Percentiles rank a stretch among this genome's conserved stretches.
Conservation (phyloP, 2,329 filamentous ascomycete genomes). For the Clarireedia sp. region DNA sequence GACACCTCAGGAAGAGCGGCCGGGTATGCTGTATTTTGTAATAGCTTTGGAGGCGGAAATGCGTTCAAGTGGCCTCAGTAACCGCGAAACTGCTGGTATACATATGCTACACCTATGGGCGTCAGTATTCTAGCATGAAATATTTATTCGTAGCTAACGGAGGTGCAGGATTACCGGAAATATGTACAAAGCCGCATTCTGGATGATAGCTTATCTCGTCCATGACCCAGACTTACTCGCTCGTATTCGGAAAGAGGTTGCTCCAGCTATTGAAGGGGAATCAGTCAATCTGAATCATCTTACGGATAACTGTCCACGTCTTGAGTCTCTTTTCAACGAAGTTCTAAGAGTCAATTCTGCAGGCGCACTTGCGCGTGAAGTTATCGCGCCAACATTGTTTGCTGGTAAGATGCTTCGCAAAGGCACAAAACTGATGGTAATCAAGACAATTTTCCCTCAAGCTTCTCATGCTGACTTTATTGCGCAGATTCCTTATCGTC, state of each 20-base stretch:
- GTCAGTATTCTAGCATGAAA: not conserved
- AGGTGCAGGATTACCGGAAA: not conserved
- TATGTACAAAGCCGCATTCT: not conserved
- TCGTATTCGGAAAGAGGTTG: not conserved
- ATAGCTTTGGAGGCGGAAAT: not conserved
- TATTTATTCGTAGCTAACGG: not conserved
- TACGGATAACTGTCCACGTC: not conserved
- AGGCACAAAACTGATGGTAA: slow-evolving; percentile 13
- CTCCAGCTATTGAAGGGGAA: not conserved
- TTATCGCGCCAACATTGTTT: not conserved
- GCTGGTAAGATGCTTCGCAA: not conserved
- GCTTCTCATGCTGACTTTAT: slow-evolving; percentile 23
- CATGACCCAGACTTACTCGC: not conserved
- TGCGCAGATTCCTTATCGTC: slow-evolving; percentile 1
- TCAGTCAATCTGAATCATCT: not conserved
- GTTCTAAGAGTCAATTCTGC: slow-evolving; percentile 1
- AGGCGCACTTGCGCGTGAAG: slow-evolving; percentile 3
- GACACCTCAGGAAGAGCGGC: not conserved
- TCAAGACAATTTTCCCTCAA: slow-evolving; percentile 22
- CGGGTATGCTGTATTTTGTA: not conserved
- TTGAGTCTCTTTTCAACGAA: slow-evolving; percentile 6
- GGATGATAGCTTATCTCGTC: not conserved
- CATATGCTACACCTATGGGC: not conserved
- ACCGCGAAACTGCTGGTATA: not conserved
- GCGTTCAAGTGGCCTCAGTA: not conserved